A percentile compares a stretch with the other conserved stretches of the same genome.
Conservation (phyloP, 371 early-diverging fungal species). For the Mortierella sp. region DNA sequence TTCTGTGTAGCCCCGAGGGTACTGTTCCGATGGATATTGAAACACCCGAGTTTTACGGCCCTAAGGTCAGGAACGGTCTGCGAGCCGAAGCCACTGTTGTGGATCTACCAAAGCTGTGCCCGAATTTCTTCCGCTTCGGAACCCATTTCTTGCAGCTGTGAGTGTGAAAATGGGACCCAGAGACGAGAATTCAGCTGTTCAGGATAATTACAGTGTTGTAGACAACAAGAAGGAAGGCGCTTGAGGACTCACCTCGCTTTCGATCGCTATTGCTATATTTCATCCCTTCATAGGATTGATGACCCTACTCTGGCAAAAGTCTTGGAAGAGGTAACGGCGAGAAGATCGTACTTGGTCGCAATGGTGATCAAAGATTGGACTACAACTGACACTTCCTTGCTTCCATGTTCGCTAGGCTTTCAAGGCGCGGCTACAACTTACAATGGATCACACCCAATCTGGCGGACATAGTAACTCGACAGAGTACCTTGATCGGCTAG, state of each 20-base stretch:
- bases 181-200: no score
- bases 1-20: constrained; percentile 19
- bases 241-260: background rate
- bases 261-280: no score
- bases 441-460: constrained; percentile 53
- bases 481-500: constrained; percentile 35
- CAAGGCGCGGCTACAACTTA: constrained; percentile 37
- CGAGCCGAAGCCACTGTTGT: constrained; percentile 61
- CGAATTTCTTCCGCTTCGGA: constrained; percentile 66
- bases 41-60: constrained; percentile 61
- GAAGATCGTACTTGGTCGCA: no score
- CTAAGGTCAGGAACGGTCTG: constrained; percentile 60
- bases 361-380: no score
- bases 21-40: constrained; percentile 57
- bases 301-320: constrained; percentile 18
- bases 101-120: constrained; percentile 60
- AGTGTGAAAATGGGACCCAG: background rate
- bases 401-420: constrained; percentile 47
- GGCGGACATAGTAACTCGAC: constrained; percentile 38
- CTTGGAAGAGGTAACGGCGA: constrained; percentile 19
- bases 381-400: no score
- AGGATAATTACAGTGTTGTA: no score
- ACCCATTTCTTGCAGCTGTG: constrained; percentile 43
- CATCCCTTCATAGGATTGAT: constrained; percentile 20
- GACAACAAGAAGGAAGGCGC: background rate